phyloP scores from a whole-genome alignment of 495 filamentous ascomycete genomes.

The Geoglossum glabrum region DNA sequence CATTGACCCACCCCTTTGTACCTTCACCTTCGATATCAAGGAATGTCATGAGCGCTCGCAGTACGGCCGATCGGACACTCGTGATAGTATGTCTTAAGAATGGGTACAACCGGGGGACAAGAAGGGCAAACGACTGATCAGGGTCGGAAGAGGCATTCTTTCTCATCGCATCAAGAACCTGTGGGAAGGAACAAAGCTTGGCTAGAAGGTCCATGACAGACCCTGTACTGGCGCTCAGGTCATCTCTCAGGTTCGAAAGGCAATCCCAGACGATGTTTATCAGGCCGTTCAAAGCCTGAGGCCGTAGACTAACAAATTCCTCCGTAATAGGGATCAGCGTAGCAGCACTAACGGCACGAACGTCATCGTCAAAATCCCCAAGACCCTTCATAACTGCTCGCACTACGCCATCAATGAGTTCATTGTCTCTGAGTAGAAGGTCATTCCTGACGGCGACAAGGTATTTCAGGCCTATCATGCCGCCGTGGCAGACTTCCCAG shows the following conservation, averaged over 20 bases:
- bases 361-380: constrained; percentile 79
- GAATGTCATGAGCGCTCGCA: constrained; percentile 85
- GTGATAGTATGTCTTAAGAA: constrained; percentile 96
- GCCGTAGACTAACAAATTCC: constrained; percentile 73
- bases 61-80: constrained; percentile 76
- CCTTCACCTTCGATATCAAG: constrained; percentile 63
- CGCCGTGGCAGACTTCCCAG: constrained; percentile 94
- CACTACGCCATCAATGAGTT: constrained; percentile 84
- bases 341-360: constrained; percentile 88
- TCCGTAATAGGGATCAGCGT: constrained; percentile 89
- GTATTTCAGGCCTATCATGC: constrained; percentile 91
- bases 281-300: constrained; percentile 50
- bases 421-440: constrained; percentile 56
- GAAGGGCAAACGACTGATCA: constrained; percentile 69
- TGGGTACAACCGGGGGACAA: constrained; percentile 86
- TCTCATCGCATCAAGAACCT: constrained; percentile 90
- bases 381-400: constrained; percentile 87
- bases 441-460: constrained; percentile 88
- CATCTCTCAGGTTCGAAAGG: constrained; percentile 83
- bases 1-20: constrained; percentile 80
- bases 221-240: constrained; percentile 89
- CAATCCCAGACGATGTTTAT: constrained; percentile 97
- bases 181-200: constrained; percentile 81
- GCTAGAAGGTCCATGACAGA: constrained; percentile 95
- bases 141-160: constrained; percentile 61